Evolutionary conservation across 805 yeast genomes (phyloP).

Genomic region (Metschnikowia baotianmanensis): DNA sequence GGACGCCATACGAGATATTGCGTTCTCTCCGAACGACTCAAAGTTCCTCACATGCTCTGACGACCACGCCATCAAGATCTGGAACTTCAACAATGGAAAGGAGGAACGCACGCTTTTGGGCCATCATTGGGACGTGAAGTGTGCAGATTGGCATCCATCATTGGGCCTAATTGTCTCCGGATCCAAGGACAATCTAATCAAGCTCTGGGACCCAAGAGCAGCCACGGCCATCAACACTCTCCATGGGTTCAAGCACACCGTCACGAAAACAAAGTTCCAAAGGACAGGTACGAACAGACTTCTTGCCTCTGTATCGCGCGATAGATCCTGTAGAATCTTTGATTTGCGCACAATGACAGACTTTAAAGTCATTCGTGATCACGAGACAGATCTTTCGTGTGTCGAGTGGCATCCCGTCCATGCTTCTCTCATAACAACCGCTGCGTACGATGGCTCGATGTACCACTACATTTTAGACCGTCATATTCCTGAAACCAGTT

Average conservation of each 20-base stretch:
- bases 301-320: conserved; percentile 85
- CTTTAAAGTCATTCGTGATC: conserved; percentile 66
- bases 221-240: conserved; percentile 73
- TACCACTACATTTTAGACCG: conserved; percentile 69
- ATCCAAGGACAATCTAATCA: conserved; percentile 90
- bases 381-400: conserved; percentile 80
- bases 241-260: conserved; percentile 92
- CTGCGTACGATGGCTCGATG: conserved; percentile 86
- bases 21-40: conserved; percentile 86
- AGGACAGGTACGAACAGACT: conserved; percentile 70
- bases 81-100: conserved; percentile 88
- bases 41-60: conserved; percentile 94
- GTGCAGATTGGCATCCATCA: conserved; percentile 94
- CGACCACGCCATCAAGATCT: conserved; percentile 84
- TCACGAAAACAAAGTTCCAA: conserved; percentile 83
- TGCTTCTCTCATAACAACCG: conserved; percentile 73
- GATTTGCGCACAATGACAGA: conserved; percentile 87
- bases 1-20: conserved; percentile 81
- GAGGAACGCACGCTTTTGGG: conserved; percentile 82
- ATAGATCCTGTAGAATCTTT: conserved; percentile 81
- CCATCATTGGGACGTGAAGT: conserved; percentile 98
- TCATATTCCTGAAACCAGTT: conserved; percentile 37
- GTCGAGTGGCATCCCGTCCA: conserved; percentile 93
- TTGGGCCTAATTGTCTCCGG: conserved; percentile 88
- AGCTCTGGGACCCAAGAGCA: conserved; percentile 94